Percentiles rank a stretch among this genome's conserved stretches.
These are phyloP conservation scores for Globisporangium cederbergense DNA, from an alignment of 352 stramenopile genomes.

Conservation along the genomic window DNA sequence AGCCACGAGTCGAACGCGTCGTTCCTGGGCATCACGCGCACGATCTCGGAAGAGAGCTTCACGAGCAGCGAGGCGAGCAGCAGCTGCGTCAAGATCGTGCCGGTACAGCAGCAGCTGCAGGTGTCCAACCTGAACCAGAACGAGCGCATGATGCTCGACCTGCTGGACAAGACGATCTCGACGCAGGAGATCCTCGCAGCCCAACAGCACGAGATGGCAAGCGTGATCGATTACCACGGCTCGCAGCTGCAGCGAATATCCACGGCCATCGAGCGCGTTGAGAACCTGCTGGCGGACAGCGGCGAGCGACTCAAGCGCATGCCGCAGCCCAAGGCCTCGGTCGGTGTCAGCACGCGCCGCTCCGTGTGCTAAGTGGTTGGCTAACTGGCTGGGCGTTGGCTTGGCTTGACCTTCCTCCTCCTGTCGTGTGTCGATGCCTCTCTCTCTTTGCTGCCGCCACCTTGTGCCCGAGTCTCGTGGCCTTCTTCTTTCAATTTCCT, in stretches of 20 bases:
- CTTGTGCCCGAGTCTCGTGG: not conserved
- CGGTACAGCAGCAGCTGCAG: constrained; percentile 24
- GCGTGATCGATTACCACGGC: constrained; percentile 60
- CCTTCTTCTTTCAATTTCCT: not conserved
- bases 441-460: not conserved
- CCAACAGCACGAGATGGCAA: constrained; percentile 71
- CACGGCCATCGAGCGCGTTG: constrained; percentile 63
- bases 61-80: constrained; percentile 15
- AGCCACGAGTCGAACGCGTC: constrained; percentile 16
- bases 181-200: constrained; percentile 75
- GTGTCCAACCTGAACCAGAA: constrained; percentile 50
- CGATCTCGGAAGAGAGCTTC: constrained; percentile 22
- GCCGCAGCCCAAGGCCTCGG: constrained; percentile 1
- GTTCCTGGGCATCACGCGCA: constrained; percentile 11
- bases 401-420: not conserved
- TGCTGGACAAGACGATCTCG: constrained; percentile 75
- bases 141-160: constrained; percentile 67
- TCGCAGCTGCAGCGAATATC: constrained; percentile 65
- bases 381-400: not conserved
- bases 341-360: not conserved
- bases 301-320: constrained; percentile 28
- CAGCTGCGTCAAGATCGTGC: constrained; percentile 24
- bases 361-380: constrained; percentile 12
- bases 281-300: constrained; percentile 53
- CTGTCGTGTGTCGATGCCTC: not conserved